Conservation (phyloP, 148 eudicot species). For the Euryodendron excelsum region DNA sequence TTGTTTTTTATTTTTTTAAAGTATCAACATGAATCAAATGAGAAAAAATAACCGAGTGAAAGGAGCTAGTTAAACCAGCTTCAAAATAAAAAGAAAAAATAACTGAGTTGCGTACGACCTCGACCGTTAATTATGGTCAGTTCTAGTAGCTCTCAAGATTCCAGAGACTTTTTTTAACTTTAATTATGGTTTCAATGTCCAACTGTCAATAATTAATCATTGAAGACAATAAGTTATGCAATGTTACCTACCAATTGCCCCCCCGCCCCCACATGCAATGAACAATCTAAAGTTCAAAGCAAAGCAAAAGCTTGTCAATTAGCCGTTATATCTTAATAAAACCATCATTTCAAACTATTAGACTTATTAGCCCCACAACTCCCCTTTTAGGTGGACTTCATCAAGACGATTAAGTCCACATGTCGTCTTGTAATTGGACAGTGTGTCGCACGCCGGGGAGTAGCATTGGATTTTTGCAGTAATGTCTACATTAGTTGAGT, state of each 20-base stretch:
- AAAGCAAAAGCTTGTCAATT: neutral
- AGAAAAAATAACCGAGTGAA: too few relatives aligned
- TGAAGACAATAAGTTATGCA: neutral
- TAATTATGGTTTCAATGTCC: too few relatives aligned
- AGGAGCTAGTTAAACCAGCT: too few relatives aligned
- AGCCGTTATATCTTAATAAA: neutral
- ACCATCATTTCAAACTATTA: neutral
- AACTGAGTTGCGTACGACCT: neutral
- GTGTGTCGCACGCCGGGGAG: neutral
- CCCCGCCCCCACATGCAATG: constrained; percentile 9
- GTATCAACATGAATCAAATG: too few relatives aligned
- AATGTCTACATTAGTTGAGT: neutral
- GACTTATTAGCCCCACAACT: neutral
- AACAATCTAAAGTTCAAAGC: neutral
- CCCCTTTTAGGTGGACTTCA: neutral
- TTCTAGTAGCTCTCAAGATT: neutral
- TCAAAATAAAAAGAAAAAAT: neutral
- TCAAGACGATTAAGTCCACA: neutral
- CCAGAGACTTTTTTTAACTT: neutral
- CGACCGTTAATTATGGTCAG: neutral
- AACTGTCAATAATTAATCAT: constrained; percentile 23
- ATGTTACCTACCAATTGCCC: constrained; percentile 22
- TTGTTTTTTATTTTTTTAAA: too few relatives aligned
- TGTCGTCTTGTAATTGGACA: neutral
- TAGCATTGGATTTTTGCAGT: neutral